Evolutionary conservation across 306 rosid genomes (phyloP).

Genomic region (peach (Prunus persica)): DNA sequence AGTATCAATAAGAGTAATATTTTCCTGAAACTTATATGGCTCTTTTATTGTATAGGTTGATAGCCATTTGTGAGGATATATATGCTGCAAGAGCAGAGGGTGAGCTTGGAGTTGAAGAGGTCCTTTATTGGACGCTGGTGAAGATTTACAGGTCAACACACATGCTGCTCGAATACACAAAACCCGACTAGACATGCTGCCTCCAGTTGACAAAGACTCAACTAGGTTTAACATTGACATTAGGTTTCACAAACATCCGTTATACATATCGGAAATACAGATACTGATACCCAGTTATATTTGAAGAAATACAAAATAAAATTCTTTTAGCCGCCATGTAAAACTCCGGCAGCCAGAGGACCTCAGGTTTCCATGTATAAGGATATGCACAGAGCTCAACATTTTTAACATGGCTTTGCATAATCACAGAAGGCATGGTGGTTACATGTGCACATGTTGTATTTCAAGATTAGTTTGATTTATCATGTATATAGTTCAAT

Average conservation of each 20-base stretch:
- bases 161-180: slow-evolving; percentile 97
- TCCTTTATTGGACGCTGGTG: slow-evolving; percentile 80
- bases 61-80: slow-evolving; percentile 93
- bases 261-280: neutral
- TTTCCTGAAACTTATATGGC: too few relatives aligned
- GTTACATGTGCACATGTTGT: slow-evolving; percentile 2
- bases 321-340: neutral
- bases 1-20: too few relatives aligned
- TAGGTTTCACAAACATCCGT: slow-evolving; percentile 23
- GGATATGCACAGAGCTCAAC: neutral
- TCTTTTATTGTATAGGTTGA: slow-evolving; percentile 47
- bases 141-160: slow-evolving; percentile 54
- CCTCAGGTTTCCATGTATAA: neutral
- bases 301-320: neutral
- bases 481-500: slow-evolving; percentile 2
- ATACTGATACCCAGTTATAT: neutral
- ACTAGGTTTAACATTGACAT: slow-evolving; percentile 16
- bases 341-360: neutral
- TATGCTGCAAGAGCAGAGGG: slow-evolving; percentile 99
- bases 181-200: slow-evolving; percentile 49
- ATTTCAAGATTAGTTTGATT: neutral
- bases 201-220: slow-evolving; percentile 23
- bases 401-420: neutral
- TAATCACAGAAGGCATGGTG: neutral
- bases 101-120: slow-evolving; percentile 95